phyloP scores from a whole-genome alignment of 1,284 basidiomycete genomes.

The Jaminaea rosea region DNA sequence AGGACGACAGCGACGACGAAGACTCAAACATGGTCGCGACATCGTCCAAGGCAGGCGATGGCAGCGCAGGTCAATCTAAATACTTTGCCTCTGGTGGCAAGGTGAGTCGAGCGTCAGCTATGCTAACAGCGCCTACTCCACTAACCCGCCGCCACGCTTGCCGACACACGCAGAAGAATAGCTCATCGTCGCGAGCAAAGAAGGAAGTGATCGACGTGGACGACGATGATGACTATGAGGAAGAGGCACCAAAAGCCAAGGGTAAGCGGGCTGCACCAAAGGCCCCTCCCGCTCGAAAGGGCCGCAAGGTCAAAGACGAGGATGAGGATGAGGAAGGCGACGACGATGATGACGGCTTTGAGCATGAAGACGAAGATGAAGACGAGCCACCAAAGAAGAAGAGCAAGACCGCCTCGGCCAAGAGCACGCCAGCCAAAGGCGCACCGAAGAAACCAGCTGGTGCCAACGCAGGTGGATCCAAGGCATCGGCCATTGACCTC shows the following conservation, averaged over 20 bases:
- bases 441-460: not conserved
- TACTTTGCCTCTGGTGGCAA: slow-evolving; percentile 16
- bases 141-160: not conserved
- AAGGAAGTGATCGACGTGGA: slow-evolving; percentile 23
- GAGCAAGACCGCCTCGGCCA: slow-evolving; percentile 22
- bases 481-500: not conserved
- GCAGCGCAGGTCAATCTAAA: slow-evolving; percentile 6
- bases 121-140: slow-evolving; percentile 12
- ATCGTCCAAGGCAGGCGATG: not conserved
- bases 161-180: not conserved
- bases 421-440: slow-evolving; percentile 30
- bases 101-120: slow-evolving; percentile 19
- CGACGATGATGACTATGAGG: slow-evolving; percentile 37
- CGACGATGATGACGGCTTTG: slow-evolving; percentile 18
- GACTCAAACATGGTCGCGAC: not conserved
- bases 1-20: not conserved
- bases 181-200: slow-evolving; percentile 1
- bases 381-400: slow-evolving; percentile 32
- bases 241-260: slow-evolving; percentile 22
- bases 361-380: slow-evolving; percentile 14
- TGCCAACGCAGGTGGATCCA: not conserved
- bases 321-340: slow-evolving; percentile 14
- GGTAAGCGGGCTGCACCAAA: slow-evolving; percentile 11
- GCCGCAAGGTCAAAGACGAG: not conserved
- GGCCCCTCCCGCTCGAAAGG: not conserved